Percentiles rank a stretch among this genome's conserved stretches.
These are phyloP conservation scores for Drechslera avenae DNA, from an alignment of 2,329 filamentous ascomycete genomes.

Conservation along the genomic window DNA sequence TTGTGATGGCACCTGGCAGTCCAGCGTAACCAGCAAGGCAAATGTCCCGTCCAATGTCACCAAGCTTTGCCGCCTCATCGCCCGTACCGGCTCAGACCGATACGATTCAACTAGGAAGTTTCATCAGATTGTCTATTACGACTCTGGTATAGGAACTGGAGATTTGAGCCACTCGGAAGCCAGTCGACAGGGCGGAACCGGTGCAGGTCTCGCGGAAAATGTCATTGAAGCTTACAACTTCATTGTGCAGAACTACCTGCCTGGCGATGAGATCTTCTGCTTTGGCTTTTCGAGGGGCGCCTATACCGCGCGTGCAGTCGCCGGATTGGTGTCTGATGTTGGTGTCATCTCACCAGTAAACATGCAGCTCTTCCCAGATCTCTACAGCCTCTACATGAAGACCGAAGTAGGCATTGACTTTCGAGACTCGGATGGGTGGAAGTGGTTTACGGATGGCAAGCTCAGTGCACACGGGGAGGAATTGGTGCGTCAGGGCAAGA, in stretches of 20 bases:
- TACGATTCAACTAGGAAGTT: slow-evolving; percentile 33
- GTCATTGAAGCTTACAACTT: slow-evolving; percentile 58
- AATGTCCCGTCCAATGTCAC: slow-evolving; percentile 47
- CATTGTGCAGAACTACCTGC: slow-evolving; percentile 56
- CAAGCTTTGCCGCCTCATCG: slow-evolving; percentile 41
- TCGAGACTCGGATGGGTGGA: slow-evolving; percentile 36
- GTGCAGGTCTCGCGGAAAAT: slow-evolving; percentile 54
- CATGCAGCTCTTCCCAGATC: slow-evolving; percentile 52
- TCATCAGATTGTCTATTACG: slow-evolving; percentile 47
- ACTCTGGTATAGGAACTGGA: slow-evolving; percentile 44
- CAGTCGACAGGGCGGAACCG: slow-evolving; percentile 48
- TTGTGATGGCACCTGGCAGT: slow-evolving; percentile 48
- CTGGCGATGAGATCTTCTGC: slow-evolving; percentile 56
- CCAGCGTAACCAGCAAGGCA: slow-evolving; percentile 35
- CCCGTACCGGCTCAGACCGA: slow-evolving; percentile 34
- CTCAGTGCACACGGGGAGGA: slow-evolving; percentile 27
- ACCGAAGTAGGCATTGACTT: slow-evolving; percentile 36
- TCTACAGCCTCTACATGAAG: slow-evolving; percentile 48
- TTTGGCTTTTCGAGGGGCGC: slow-evolving; percentile 56
- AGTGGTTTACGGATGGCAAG: slow-evolving; percentile 45
- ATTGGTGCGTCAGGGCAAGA: slow-evolving; percentile 16
- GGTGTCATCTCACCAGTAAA: slow-evolving; percentile 55
- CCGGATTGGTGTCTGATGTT: slow-evolving; percentile 51
- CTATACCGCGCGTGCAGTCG: slow-evolving; percentile 52
- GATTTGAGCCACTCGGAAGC: slow-evolving; percentile 32